Evolutionary conservation across 2,329 filamentous ascomycete species (phyloP), one percentile per base, ranked within the genome.

Genomic region (Raffaelea ambrosiae): DNA sequence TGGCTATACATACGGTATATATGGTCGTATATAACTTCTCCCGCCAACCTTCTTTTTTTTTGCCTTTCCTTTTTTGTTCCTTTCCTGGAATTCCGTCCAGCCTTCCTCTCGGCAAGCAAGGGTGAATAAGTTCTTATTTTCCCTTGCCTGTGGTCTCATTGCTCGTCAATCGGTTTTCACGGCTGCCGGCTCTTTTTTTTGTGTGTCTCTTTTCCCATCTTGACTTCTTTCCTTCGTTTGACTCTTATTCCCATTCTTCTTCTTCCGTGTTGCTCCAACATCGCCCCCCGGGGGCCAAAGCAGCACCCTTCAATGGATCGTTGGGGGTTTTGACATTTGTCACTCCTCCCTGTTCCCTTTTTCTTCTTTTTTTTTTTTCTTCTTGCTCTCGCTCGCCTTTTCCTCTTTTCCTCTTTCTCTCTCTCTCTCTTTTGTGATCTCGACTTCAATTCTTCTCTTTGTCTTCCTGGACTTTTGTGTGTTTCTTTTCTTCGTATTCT

Each of bases 261-360:
- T 18, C 29, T 22, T 22, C n/a, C 5, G 21, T 20, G 35, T 20
- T 44, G 9, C 31, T 5, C 18, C 19, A 5, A 19, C 18, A 5
- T 21, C 39, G 11, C 39, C 39, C 20, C 19, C 39, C 39, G 39
- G 39, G n/a, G 26, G 18, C 29, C 11, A 14, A 16, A 13, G 18
- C n/a, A 22, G 16, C 31, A 21, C 38, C 4, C 9, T 33, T 46
- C 44, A 33, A 46, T 46, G 44, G 44, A 21, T 46, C 44, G 23
- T 38, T 46, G 14, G 40, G n/a, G 21, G 7, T 11, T 21, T 20
- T 36, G 35, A 38, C 13, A 16, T 38, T n/a, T 16, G 18, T 38
- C 35, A 38, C 35, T n/a, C 35, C 18, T 19, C 35, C 35, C 35
- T 10, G n/a, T 10, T 18, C 18, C 41, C 23, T 41, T 29, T 36